Evolutionary conservation across 2,329 filamentous ascomycete genomes (phyloP), one percentile per base, ranked within the genome.

Genomic region (Pseudocercospora fijiensis): DNA sequence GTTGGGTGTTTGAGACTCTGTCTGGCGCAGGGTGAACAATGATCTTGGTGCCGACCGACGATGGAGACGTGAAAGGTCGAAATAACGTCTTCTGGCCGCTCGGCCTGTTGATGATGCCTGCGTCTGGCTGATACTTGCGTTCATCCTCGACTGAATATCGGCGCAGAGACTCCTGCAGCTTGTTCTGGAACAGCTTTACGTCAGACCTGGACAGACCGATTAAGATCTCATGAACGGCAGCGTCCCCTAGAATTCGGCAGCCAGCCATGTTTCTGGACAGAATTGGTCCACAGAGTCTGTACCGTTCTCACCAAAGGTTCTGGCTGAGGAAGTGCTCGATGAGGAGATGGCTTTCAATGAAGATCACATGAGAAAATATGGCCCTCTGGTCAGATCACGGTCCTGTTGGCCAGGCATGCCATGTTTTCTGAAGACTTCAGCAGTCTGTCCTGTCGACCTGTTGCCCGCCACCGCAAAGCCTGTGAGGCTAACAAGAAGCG

Each of bases 11-110:
- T 0, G 53, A 56, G 3, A 20, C 18, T 0, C 18, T 37, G n/a
- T 60, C 30, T 2, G 65, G 62, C 2, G 65, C 65, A 1, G 65
- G 65, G 18, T 67, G 51, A 22, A 67, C 65, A 22, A 67, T 67
- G 62, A 67, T 67, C 37, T 67, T 67, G 4, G 62, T 65, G 9
- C 65, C 65, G 33, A 67, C 57, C 6, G 47, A 33, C 1, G 51
- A 37, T 0, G 62, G 53, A 10, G 65, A 67, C 1, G 65, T 67
- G 24, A 67, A 67, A 18, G 62, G 59, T 2, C 65, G 60, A 51
- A 64, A 67, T 1, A 67, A 45, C 5, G 58, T 52, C 13, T 65
- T 67, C 41, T 63, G 62, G 28, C 65, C 65, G 6, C 58, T 61
- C 16, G 62, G 65, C 2, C 65, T 56, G 13, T 59, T 47, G 18